Evolutionary conservation across 371 early-diverging fungal genomes (phyloP).

Genomic region (Rhizopus stolonifer): DNA sequence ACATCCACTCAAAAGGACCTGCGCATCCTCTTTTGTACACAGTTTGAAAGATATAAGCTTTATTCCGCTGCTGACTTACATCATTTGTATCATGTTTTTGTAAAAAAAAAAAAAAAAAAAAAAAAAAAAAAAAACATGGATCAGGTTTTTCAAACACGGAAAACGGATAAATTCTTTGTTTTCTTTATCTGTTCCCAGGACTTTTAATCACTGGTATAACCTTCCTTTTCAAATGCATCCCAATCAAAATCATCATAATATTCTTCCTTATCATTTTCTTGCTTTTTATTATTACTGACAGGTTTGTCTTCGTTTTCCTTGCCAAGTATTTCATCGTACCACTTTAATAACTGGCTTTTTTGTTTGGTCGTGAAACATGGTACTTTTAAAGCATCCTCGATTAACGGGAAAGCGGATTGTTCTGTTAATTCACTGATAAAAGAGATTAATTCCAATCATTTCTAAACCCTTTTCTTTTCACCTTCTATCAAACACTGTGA

Average conservation of each 20-base stretch:
- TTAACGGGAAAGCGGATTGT: slow-evolving; percentile 27
- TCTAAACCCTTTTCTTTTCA: neutral
- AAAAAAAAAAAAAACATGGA: neutral
- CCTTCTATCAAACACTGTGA: slow-evolving; percentile 37
- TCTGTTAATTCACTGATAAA: slow-evolving; percentile 11
- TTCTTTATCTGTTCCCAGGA: neutral
- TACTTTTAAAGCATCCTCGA: slow-evolving; percentile 44
- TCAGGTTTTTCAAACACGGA: too few species aligned
- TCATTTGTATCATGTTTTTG: slow-evolving; percentile 23
- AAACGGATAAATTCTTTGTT: neutral
- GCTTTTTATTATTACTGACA: neutral
- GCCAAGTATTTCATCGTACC: slow-evolving; percentile 40
- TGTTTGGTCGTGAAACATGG: slow-evolving; percentile 43
- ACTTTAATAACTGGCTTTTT: slow-evolving; percentile 36
- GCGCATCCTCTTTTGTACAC: neutral
- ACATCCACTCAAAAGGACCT: neutral
- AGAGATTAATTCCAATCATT: neutral
- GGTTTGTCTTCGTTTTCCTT: slow-evolving; percentile 20
- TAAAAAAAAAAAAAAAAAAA: slow-evolving; percentile 6
- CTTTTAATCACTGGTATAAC: neutral
- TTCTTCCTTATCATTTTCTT: slow-evolving; percentile 19
- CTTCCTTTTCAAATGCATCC: slow-evolving; percentile 40
- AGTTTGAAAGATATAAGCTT: slow-evolving; percentile 20
- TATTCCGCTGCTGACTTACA: slow-evolving; percentile 20
- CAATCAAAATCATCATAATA: slow-evolving; percentile 40